Percentiles rank a stretch among this genome's conserved stretches.
phyloP scores from a whole-genome alignment of 108 stramenopile genomes.

The Aureococcus anophagefferens region DNA sequence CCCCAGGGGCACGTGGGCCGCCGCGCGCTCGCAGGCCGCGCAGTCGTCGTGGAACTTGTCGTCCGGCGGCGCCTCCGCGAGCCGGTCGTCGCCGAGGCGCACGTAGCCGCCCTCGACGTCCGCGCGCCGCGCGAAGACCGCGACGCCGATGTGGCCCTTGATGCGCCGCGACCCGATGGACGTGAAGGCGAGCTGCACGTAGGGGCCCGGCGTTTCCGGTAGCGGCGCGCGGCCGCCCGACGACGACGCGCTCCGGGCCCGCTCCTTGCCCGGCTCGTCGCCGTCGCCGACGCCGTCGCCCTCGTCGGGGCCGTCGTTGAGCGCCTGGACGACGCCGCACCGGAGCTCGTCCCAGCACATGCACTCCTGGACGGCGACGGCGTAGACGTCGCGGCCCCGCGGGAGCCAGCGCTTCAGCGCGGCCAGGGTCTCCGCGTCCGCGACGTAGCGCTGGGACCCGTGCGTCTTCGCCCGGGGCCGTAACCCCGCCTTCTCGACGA shows the following conservation, averaged over 20 bases:
- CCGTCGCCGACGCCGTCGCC: not conserved
- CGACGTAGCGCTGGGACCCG: no score
- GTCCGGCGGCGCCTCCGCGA: no score
- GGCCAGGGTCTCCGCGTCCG: not conserved
- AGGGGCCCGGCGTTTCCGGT: no score
- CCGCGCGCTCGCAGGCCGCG: not conserved
- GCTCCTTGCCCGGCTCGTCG: not conserved
- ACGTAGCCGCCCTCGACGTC: not conserved
- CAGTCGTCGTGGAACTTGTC: not conserved
- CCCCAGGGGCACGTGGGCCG: not conserved
- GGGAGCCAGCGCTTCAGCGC: not conserved
- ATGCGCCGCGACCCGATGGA: not conserved
- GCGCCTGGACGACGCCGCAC: not conserved
- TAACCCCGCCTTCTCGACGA: no score
- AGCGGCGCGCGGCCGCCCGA: no score
- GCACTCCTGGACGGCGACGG: slow-evolving; percentile 10
- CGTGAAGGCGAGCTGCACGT: not conserved
- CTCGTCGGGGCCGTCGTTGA: no score
- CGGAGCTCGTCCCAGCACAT: not conserved
- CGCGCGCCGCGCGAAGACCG: slow-evolving; percentile 1
- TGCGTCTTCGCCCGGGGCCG: no score
- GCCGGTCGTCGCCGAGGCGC: not conserved
- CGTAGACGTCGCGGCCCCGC: slow-evolving; percentile 2
- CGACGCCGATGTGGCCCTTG: slow-evolving; percentile 5
- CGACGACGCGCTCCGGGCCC: not conserved